Base-by-base conservation (phyloP, 192 early-diverging fungal species). In the Chytriomyces hyalinus region DNA sequence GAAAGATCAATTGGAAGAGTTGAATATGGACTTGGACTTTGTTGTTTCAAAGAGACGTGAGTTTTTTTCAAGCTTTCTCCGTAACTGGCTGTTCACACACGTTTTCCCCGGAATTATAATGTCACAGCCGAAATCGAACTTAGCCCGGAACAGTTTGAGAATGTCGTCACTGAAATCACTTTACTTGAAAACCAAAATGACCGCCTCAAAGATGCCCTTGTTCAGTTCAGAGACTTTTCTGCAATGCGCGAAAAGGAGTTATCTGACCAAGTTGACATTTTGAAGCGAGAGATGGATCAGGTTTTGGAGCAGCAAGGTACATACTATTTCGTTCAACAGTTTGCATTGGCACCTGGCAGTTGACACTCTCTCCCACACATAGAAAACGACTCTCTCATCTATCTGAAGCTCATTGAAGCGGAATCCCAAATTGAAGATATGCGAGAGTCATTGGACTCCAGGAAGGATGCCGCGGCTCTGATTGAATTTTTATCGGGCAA, bases 121-220 rank as follows among this genome's bases (percentile, higher is more conserved):
- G 46, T 22, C 45, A 80, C 49, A 66, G 67, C 61, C 63, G 76
- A 65, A 61, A 59, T 44, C 48, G 69, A 49, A 22, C 50, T 77
- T 43, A 61, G 61, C 28, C 46, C 44, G 22, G 24, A 53, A 61
- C 47, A 77, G 28, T 7, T 77, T 91, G 9, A 71, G 48, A 45
- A 45, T 5, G 51, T 59, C 6, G 69, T 71, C 9, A 60, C 69
- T 2, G 92, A 90, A 70, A 82, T 88, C 10, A 69, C 85, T 22
- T 90, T 95, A 68, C 81, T 96, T 47, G 88, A 94, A 78, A 80
- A 83, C 65, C 95, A 97, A 70, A 98, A 93, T 78, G 95, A 94
- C 59, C 86, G 95, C 48, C 82, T 97, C 53, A 95, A 93, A 75
- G 94, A 95, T 48, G 96, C 96, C 22, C 86, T 98, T 49, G 80